A percentile compares a stretch with the other conserved stretches of the same genome.
Conservation (phyloP, 768 basidiomycete genomes). For the Cantharellus anzutake region DNA sequence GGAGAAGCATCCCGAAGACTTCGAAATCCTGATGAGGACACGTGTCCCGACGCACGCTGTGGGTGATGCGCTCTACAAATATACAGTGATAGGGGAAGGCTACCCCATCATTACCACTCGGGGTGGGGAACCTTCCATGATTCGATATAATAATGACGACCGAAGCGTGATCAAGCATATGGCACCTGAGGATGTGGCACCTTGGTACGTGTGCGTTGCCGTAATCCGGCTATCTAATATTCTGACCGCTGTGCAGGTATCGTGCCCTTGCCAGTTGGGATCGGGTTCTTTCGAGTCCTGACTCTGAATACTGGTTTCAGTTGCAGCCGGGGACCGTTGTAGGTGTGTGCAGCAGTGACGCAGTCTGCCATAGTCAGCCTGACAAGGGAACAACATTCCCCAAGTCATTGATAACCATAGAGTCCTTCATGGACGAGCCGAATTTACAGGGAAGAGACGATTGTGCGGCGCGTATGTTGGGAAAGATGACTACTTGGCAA, state of each 20-base stretch:
- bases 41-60: constrained; percentile 75
- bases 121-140: constrained; percentile 41
- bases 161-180: constrained; percentile 47
- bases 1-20: constrained; percentile 49
- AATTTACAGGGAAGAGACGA: constrained; percentile 67
- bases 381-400: not conserved
- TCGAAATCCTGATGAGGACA: constrained; percentile 45
- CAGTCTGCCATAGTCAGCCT: no score
- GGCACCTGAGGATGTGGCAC: not conserved
- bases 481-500: constrained; percentile 74
- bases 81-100: not conserved
- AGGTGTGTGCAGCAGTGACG: constrained; percentile 28
- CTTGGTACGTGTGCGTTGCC: not conserved
- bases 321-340: constrained; percentile 75
- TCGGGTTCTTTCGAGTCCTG: constrained; percentile 46
- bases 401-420: constrained; percentile 83
- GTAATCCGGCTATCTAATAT: not conserved
- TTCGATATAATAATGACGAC: constrained; percentile 93
- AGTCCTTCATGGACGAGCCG: constrained; percentile 85
- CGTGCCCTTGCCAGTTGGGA: constrained; percentile 69
- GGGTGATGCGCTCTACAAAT: constrained; percentile 25
- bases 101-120: not conserved
- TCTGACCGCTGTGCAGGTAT: constrained; percentile 32
- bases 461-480: constrained; percentile 97
- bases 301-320: constrained; percentile 85